These are phyloP conservation scores for Fusarium austroafricanum DNA, from an alignment of 2,329 filamentous ascomycete species.

Conservation along the genomic window DNA sequence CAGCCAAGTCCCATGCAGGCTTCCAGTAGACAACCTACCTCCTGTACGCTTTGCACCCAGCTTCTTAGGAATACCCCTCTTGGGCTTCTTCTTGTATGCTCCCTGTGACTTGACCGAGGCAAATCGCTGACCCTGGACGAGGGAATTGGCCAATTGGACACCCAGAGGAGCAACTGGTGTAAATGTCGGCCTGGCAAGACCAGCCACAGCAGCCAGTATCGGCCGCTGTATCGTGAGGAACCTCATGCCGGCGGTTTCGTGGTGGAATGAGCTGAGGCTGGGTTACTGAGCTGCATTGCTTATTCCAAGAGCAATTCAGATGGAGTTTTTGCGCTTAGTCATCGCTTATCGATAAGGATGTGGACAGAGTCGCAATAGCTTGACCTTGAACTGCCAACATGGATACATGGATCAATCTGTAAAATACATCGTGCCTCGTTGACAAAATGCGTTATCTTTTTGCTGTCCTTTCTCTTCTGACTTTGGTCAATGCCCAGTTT, in stretches of 20 bases:
- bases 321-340: constrained; percentile 49
- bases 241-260: constrained; percentile 55
- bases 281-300: constrained; percentile 31
- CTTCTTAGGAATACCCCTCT: constrained; percentile 78
- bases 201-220: constrained; percentile 54
- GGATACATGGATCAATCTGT: neutral
- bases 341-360: constrained; percentile 48
- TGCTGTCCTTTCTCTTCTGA: constrained; percentile 68
- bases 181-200: constrained; percentile 45
- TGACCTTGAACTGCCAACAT: constrained; percentile 2
- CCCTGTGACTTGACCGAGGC: constrained; percentile 73
- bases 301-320: constrained; percentile 32
- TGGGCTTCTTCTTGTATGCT: constrained; percentile 72
- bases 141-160: constrained; percentile 53
- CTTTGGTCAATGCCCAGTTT: constrained; percentile 81
- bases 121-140: constrained; percentile 63
- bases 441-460: constrained; percentile 51
- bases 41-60: constrained; percentile 93
- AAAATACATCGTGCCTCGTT: neutral
- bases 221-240: constrained; percentile 61
- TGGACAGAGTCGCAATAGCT: constrained; percentile 42
- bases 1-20: constrained; percentile 4
- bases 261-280: constrained; percentile 51
- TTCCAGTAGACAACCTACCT: constrained; percentile 75
- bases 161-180: constrained; percentile 36